phyloP scores from a whole-genome alignment of 495 filamentous ascomycete genomes.

The Daldinia loculata region DNA sequence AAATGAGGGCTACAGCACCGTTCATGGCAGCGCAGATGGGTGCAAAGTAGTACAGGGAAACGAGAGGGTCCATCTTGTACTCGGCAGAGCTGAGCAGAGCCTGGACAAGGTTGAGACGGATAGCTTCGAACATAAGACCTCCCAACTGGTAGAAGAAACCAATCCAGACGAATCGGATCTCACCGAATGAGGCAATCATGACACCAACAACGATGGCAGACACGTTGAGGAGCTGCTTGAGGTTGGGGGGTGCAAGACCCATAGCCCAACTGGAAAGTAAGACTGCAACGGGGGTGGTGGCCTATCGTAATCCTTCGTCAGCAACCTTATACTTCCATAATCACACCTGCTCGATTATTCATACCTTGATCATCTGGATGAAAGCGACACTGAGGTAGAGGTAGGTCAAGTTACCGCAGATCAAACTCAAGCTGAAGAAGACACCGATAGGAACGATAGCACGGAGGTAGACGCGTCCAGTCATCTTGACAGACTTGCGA shows the following conservation, averaged over 20 bases:
- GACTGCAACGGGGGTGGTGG: slow-evolving; percentile 89
- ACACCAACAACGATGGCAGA: slow-evolving; percentile 90
- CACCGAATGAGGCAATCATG: slow-evolving; percentile 87
- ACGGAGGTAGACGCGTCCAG: slow-evolving; percentile 85
- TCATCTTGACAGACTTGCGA: slow-evolving; percentile 92
- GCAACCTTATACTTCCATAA: slow-evolving; percentile 6
- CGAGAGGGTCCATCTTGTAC: slow-evolving; percentile 97
- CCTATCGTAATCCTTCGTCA: slow-evolving; percentile 59
- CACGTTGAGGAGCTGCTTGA: slow-evolving; percentile 85
- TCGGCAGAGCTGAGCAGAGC: slow-evolving; percentile 85
- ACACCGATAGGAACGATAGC: slow-evolving; percentile 92
- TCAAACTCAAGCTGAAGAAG: slow-evolving; percentile 93
- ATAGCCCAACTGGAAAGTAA: slow-evolving; percentile 85
- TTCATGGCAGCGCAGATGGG: slow-evolving; percentile 94
- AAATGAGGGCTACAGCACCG: slow-evolving; percentile 76
- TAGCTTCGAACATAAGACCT: slow-evolving; percentile 89
- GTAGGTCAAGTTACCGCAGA: slow-evolving; percentile 93
- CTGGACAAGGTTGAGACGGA: slow-evolving; percentile 91
- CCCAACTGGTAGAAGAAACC: slow-evolving; percentile 87
- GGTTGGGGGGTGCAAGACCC: slow-evolving; percentile 76
- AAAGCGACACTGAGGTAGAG: slow-evolving; percentile 92
- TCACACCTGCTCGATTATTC: neutral
- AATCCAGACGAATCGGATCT: slow-evolving; percentile 88
- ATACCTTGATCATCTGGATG: slow-evolving; percentile 94
- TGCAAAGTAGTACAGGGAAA: slow-evolving; percentile 96